Evolutionary conservation across 306 rosid species (phyloP).

Genomic region (Cajanus cajan): DNA sequence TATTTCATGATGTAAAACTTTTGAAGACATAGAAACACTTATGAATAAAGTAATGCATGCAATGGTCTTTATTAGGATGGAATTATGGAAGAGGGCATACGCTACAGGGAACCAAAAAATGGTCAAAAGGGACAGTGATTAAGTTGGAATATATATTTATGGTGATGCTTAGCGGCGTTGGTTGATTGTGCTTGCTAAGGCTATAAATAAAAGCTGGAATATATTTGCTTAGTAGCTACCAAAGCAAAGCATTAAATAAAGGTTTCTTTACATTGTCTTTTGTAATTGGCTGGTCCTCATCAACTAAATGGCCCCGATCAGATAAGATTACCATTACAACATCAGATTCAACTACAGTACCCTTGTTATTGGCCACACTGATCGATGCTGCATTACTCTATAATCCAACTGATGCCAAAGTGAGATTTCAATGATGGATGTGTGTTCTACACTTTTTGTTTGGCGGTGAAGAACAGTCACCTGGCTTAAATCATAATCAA

Average conservation of each 20-base stretch:
- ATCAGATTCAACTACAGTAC: slow-evolving; percentile 7
- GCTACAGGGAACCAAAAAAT: not conserved
- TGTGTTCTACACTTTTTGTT: slow-evolving; percentile 19
- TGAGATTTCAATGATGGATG: slow-evolving; percentile 22
- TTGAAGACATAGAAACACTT: no score
- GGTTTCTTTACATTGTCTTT: slow-evolving; percentile 21
- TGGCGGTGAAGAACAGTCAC: not conserved
- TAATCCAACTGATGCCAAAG: slow-evolving; percentile 33
- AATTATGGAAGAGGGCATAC: no score
- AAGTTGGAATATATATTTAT: slow-evolving; percentile 34
- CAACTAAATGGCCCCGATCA: slow-evolving; percentile 21
- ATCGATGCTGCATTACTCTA: not conserved
- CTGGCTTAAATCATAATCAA: not conserved
- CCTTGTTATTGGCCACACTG: not conserved
- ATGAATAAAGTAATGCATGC: no score
- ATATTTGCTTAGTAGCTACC: slow-evolving; percentile 24
- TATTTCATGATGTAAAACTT: no score
- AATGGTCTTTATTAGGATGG: no score
- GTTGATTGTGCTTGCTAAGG: slow-evolving; percentile 18
- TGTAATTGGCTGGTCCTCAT: slow-evolving; percentile 27
- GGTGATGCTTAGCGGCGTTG: slow-evolving; percentile 34
- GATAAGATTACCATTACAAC: slow-evolving; percentile 22
- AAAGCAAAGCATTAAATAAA: slow-evolving; percentile 21
- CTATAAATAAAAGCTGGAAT: slow-evolving; percentile 30
- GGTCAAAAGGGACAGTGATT: slow-evolving; percentile 39